Evolutionary conservation across 805 yeast genomes (phyloP).

Genomic region (Debaryomyces maramus): DNA sequence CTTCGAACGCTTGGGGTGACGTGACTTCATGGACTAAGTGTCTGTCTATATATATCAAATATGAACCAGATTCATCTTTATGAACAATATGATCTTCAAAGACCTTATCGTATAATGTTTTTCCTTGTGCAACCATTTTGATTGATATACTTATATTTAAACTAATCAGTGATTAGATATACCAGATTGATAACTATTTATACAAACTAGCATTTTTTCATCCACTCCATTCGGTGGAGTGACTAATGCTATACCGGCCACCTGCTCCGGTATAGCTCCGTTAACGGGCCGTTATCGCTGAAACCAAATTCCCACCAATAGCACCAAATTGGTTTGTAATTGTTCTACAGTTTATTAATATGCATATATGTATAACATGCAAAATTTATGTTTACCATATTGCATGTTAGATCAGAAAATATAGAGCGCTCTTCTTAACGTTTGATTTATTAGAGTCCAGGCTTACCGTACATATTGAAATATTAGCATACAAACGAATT

Average conservation of each 20-base stretch:
- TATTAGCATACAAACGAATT: too few relatives aligned
- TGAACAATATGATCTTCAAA: conserved; percentile 93
- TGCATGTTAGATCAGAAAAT: conserved; percentile 5
- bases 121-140: conserved; percentile 39
- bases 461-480: too few relatives aligned
- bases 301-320: conserved; percentile 1
- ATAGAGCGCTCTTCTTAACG: background rate
- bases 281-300: conserved; percentile 1
- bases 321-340: background rate
- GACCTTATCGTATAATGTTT: conserved; percentile 93
- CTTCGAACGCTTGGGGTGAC: conserved; percentile 99
- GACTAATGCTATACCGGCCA: conserved; percentile 1
- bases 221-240: conserved; percentile 1
- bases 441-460: background rate
- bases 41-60: conserved; percentile 88
- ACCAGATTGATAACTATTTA: background rate
- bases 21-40: conserved; percentile 98
- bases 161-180: background rate
- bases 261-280: conserved; percentile 14
- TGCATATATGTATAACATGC: background rate
- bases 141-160: background rate
- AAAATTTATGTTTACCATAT: background rate
- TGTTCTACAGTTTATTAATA: background rate
- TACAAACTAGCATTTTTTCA: background rate
- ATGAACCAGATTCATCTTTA: conserved; percentile 83